Base-by-base conservation (phyloP, 1,284 basidiomycete species). In the Sanghuangporus weigelae region DNA sequence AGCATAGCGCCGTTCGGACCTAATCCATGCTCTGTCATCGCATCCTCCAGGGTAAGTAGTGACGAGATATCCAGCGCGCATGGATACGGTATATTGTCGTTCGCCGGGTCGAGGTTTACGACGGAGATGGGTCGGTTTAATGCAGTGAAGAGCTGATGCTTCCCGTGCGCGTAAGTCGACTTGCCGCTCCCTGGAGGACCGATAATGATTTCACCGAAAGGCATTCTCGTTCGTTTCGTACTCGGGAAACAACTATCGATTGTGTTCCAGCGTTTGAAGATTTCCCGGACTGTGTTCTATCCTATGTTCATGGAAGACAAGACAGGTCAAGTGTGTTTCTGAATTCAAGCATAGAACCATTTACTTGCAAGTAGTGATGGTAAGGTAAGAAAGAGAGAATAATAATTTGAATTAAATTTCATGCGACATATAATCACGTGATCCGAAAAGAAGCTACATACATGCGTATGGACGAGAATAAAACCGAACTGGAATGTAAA, bases 1-100 rank as follows among this genome's bases (percentile, higher is more conserved):
- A 99, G 79, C 89, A 98, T 95, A 2, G 88, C 96, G 5, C 97
- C 97, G 69, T 99, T 99, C 0, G 97, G 97, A 0, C 97, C 97
- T 0, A 99, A 82, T 0, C 85, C 84, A 67, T 92, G 86, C 67
- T 90, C 87, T 4, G 85, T 77, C 96, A 98, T 97, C 21, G 89
- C 95, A 70, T 95, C 91, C 57, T 90, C 80, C 26, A 99, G 84
- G 0, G 92, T 94, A 70, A 99, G 93, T 64, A 99, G 84, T 0
- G 86, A 86, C 0, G 91, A 83, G 64, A 99, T 92, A 73, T 93
- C 88, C 69, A 99, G 81, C 0, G 90, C 86, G 71, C 94, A 95
- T 40, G 94, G 93, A 74, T 99, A 99, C 19, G 95, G 89, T 26
- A 96, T 89, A 56, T 80, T 78, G 64, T 95, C 89, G 71, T 97